These are phyloP conservation scores for Macrophomina tecta DNA, from an alignment of 2,329 filamentous ascomycete species.

Conservation along the genomic window DNA sequence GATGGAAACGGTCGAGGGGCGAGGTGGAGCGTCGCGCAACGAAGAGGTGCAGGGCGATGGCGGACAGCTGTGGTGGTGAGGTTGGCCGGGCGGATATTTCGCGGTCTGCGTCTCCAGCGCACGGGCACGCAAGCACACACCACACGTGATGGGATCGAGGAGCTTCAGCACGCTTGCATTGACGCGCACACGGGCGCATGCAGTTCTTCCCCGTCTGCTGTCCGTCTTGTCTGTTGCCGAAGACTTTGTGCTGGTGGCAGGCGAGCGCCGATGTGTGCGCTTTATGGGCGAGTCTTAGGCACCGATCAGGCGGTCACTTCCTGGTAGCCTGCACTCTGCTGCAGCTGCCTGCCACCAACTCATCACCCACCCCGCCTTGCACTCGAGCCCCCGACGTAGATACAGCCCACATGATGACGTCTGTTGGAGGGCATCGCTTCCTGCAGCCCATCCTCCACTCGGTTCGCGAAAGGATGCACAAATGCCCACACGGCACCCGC, in stretches of 20 bases:
- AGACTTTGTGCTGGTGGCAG: not conserved
- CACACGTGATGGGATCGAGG: constrained; percentile 10
- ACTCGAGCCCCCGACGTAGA: no score
- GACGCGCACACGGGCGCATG: not conserved
- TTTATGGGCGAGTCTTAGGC: constrained; percentile 17
- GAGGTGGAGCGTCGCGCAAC: constrained; percentile 29
- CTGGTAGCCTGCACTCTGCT: constrained; percentile 12
- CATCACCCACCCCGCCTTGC: no score
- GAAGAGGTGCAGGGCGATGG: constrained; percentile 30
- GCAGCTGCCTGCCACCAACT: constrained; percentile 14
- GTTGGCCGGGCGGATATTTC: constrained; percentile 29
- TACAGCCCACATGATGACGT: no score
- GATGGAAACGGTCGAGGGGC: constrained; percentile 39
- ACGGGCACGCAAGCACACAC: not conserved
- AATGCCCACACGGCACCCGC: no score
- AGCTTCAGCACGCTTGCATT: constrained; percentile 1
- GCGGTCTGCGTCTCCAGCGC: constrained; percentile 3
- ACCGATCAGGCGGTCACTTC: constrained; percentile 6
- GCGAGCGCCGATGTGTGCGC: not conserved
- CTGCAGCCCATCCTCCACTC: no score
- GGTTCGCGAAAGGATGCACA: no score
- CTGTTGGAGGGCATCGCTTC: no score
- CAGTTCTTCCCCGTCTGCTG: not conserved
- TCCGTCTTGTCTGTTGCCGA: not conserved
- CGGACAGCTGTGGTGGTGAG: constrained; percentile 33